Conservation (phyloP, 495 filamentous ascomycete species). For the Trypethelium eluteriae region DNA sequence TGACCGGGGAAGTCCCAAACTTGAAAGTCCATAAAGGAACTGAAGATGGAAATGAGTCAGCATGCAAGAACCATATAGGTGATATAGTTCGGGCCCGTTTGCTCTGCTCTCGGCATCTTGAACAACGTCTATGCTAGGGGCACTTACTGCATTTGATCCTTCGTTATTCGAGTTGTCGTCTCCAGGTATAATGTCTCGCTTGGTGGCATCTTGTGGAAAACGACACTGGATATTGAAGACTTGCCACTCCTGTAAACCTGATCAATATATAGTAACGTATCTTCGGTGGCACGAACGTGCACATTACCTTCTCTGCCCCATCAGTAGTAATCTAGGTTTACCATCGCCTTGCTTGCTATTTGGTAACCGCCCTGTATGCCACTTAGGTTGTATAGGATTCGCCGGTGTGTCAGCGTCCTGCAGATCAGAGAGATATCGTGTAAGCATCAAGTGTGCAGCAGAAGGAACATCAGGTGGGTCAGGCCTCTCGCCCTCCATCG, state of each 20-base stretch:
- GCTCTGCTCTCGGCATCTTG: neutral
- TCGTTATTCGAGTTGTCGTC: slow-evolving; percentile 85
- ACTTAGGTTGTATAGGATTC: slow-evolving; percentile 30
- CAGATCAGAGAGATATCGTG: slow-evolving; percentile 34
- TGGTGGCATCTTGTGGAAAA: slow-evolving; percentile 94
- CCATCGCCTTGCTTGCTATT: slow-evolving; percentile 36
- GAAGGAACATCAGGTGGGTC: slow-evolving; percentile 15
- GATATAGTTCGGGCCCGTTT: neutral
- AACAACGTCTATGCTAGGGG: neutral
- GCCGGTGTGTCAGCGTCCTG: slow-evolving; percentile 30
- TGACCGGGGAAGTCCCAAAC: slow-evolving; percentile 96
- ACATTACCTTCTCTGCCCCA: slow-evolving; percentile 82
- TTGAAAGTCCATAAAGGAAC: slow-evolving; percentile 98
- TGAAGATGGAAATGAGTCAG: slow-evolving; percentile 35
- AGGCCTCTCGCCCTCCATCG: slow-evolving; percentile 1
- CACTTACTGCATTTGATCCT: slow-evolving; percentile 83
- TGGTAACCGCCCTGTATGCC: slow-evolving; percentile 33
- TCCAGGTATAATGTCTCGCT: slow-evolving; percentile 92
- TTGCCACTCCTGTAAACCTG: slow-evolving; percentile 70
- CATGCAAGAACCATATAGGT: neutral
- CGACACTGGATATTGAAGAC: slow-evolving; percentile 93
- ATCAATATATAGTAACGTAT: slow-evolving; percentile 11
- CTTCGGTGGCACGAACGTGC: neutral
- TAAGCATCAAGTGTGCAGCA: slow-evolving; percentile 29
- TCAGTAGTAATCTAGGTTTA: slow-evolving; percentile 85